These are phyloP conservation scores for Stachybotrys chartarum DNA, from an alignment of 2,329 filamentous ascomycete genomes.

Conservation along the genomic window DNA sequence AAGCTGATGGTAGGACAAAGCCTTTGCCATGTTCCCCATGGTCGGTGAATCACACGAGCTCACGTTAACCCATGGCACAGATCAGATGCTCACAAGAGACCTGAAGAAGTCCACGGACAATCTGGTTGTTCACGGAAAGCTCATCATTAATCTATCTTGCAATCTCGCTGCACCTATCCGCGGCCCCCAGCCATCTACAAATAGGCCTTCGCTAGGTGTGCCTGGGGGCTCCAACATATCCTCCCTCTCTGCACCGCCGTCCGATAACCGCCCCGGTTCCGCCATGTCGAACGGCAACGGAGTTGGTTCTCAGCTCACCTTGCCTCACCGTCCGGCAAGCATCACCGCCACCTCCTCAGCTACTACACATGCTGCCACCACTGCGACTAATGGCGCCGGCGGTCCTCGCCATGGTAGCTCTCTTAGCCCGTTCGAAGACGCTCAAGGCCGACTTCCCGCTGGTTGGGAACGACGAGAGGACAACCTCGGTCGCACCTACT, in stretches of 20 bases:
- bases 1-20: slow-evolving; percentile 70
- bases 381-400: slow-evolving; percentile 21
- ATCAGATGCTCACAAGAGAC: slow-evolving; percentile 98
- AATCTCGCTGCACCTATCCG: slow-evolving; percentile 70
- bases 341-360: slow-evolving; percentile 33
- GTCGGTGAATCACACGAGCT: background rate
- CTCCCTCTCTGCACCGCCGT: slow-evolving; percentile 32
- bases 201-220: slow-evolving; percentile 36
- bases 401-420: slow-evolving; percentile 27
- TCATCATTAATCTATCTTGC: slow-evolving; percentile 93
- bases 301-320: slow-evolving; percentile 29
- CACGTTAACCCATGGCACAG: slow-evolving; percentile 35
- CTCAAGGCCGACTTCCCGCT: slow-evolving; percentile 83
- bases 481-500: slow-evolving; percentile 90
- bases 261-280: slow-evolving; percentile 45
- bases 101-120: slow-evolving; percentile 98
- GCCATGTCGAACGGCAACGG: slow-evolving; percentile 44
- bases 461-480: slow-evolving; percentile 97
- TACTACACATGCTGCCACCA: slow-evolving; percentile 10
- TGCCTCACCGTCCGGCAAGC: slow-evolving; percentile 41
- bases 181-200: slow-evolving; percentile 35
- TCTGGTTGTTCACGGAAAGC: slow-evolving; percentile 92
- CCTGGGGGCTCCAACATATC: slow-evolving; percentile 37
- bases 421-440: slow-evolving; percentile 91
- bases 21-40: background rate